These are phyloP conservation scores for Cyclotella kingstonii DNA, from an alignment of 108 stramenopile species.

Conservation along the genomic window DNA sequence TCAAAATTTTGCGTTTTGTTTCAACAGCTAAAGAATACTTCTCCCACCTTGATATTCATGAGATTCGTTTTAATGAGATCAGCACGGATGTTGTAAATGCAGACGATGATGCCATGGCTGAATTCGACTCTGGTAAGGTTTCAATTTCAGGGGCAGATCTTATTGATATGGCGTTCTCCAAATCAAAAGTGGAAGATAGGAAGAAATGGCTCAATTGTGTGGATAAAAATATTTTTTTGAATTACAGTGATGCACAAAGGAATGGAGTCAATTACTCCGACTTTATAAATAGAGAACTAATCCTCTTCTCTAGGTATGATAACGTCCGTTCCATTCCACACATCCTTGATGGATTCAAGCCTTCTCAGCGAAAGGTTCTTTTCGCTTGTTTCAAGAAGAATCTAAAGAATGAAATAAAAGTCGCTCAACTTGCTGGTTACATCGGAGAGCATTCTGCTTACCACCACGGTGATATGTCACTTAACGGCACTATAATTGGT, in stretches of 20 bases:
- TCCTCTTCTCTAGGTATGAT: slow-evolving; percentile 95
- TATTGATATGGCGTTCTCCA: slow-evolving; percentile 98
- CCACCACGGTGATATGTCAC: slow-evolving; percentile 98
- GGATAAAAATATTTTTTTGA: slow-evolving; percentile 83
- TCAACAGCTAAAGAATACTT: slow-evolving; percentile 81
- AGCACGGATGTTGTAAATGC: slow-evolving; percentile 46
- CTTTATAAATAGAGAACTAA: slow-evolving; percentile 97
- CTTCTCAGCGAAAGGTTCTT: slow-evolving; percentile 97
- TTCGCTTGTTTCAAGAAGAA: slow-evolving; percentile 99
- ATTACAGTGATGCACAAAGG: slow-evolving; percentile 69
- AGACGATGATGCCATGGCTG: slow-evolving; percentile 36
- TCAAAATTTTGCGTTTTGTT: too few species aligned
- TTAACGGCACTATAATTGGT: slow-evolving; percentile 91
- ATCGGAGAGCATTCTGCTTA: slow-evolving; percentile 97
- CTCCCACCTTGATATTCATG: slow-evolving; percentile 72
- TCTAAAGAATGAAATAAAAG: slow-evolving; percentile 97
- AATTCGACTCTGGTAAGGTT: slow-evolving; percentile 13
- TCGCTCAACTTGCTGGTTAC: slow-evolving; percentile 90
- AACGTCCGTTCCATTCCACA: slow-evolving; percentile 93
- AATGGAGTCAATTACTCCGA: slow-evolving; percentile 83
- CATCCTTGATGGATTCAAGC: slow-evolving; percentile 98
- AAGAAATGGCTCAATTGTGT: slow-evolving; percentile 88
- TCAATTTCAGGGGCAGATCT: slow-evolving; percentile 68
- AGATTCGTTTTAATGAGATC: slow-evolving; percentile 62
- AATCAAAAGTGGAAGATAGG: slow-evolving; percentile 92